These are phyloP conservation scores for Arabidopsis lyrata DNA, from an alignment of 441 rosid species.

Conservation along the genomic window DNA sequence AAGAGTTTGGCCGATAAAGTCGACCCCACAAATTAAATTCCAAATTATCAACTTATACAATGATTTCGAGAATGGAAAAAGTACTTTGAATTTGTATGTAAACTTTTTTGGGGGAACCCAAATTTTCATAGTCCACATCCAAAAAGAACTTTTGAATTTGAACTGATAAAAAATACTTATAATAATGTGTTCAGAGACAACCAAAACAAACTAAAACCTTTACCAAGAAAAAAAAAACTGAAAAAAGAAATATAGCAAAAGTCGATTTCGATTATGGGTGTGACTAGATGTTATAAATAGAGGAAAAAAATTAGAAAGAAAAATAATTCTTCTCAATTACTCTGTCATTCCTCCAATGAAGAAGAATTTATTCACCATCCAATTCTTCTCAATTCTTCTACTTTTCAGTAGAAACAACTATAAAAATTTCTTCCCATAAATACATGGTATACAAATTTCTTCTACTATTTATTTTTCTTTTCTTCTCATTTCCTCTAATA, in stretches of 20 bases:
- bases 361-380: too few relatives aligned
- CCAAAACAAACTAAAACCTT: background rate
- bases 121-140: background rate
- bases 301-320: too few relatives aligned
- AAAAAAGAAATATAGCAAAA: background rate
- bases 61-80: constrained; percentile 31
- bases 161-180: background rate
- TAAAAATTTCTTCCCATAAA: too few relatives aligned
- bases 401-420: too few relatives aligned
- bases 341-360: too few relatives aligned
- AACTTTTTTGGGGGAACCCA: background rate
- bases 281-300: too few relatives aligned
- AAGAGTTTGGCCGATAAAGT: constrained; percentile 34
- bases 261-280: background rate
- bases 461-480: too few relatives aligned
- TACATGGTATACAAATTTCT: too few relatives aligned
- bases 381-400: too few relatives aligned
- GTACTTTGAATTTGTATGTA: constrained; percentile 3
- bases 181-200: background rate
- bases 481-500: too few relatives aligned
- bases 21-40: constrained; percentile 13
- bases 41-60: constrained; percentile 27
- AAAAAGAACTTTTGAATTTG: background rate
- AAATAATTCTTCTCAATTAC: too few relatives aligned
- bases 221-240: too few relatives aligned